These are phyloP conservation scores for Afroboletus lepidellus DNA, from an alignment of 1,284 basidiomycete genomes.

Conservation along the genomic window DNA sequence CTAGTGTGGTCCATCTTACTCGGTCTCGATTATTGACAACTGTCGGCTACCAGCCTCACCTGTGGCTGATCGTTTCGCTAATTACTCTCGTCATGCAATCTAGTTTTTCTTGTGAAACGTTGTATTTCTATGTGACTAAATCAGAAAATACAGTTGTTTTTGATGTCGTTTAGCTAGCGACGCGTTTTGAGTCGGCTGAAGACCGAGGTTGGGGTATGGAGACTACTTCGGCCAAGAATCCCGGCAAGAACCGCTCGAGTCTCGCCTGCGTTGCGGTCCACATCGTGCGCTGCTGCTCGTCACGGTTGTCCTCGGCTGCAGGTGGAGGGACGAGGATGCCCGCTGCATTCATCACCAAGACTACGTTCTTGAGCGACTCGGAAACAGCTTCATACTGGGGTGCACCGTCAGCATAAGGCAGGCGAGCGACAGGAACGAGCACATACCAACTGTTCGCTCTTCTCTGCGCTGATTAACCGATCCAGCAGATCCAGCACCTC, in stretches of 20 bases:
- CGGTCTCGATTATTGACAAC: neutral
- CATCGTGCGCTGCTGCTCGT: constrained; percentile 68
- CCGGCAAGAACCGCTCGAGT: constrained; percentile 86
- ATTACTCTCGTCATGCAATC: neutral
- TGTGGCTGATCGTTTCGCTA: neutral
- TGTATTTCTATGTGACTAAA: constrained; percentile 2
- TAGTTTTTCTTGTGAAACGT: neutral
- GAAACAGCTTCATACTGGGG: constrained; percentile 87
- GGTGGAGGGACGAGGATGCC: constrained; percentile 77
- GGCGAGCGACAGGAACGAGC: neutral
- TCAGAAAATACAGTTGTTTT: constrained; percentile 4
- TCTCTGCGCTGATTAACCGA: constrained; percentile 83
- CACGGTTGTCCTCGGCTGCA: constrained; percentile 49
- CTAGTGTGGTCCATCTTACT: neutral
- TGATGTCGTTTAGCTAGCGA: constrained; percentile 13
- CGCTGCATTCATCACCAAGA: constrained; percentile 94
- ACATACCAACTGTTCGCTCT: constrained; percentile 83
- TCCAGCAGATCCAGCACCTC: constrained; percentile 91
- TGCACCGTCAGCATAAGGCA: constrained; percentile 11
- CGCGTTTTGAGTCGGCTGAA: constrained; percentile 13
- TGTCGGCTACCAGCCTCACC: neutral
- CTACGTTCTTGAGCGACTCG: constrained; percentile 95
- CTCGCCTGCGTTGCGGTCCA: constrained; percentile 85
- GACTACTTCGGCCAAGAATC: constrained; percentile 77
- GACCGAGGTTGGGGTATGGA: constrained; percentile 37